Conservation (phyloP, 208 protist species). For the Leishmania gerbilli region DNA sequence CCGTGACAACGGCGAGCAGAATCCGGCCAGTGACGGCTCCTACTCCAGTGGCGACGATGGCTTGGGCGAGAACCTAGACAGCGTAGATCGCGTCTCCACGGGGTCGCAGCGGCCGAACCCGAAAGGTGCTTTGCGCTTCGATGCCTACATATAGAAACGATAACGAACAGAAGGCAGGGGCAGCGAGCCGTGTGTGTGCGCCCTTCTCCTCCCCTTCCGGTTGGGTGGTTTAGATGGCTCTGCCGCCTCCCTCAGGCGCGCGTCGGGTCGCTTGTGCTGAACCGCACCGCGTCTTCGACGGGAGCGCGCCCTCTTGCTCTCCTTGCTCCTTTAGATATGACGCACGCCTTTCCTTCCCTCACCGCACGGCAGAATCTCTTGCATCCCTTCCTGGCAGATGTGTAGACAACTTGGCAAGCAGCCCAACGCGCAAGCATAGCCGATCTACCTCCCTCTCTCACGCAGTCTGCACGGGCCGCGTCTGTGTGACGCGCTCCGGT, state of each 20-base stretch:
- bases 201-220: not conserved
- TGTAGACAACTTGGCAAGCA: not conserved
- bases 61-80: conserved; percentile 4
- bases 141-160: conserved; percentile 37
- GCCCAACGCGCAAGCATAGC: not conserved
- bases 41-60: conserved; percentile 2
- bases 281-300: no score
- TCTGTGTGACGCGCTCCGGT: no score
- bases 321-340: no score
- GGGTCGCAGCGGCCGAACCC: conserved; percentile 22
- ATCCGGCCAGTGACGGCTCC: not conserved
- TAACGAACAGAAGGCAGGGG: no score
- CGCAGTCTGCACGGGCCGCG: no score
- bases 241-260: not conserved
- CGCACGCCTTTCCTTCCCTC: not conserved
- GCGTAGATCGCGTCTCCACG: conserved; percentile 12
- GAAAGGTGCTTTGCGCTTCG: conserved; percentile 25
- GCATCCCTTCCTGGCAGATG: not conserved
- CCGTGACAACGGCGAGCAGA: not conserved
- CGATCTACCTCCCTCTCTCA: not conserved
- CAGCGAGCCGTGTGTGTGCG: not conserved
- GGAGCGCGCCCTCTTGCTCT: no score
- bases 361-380: not conserved
- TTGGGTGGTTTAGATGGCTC: not conserved
- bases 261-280: no score